These are phyloP conservation scores for Geotrichum phurueaensis DNA, from an alignment of 1,139 yeast genomes.

Conservation along the genomic window DNA sequence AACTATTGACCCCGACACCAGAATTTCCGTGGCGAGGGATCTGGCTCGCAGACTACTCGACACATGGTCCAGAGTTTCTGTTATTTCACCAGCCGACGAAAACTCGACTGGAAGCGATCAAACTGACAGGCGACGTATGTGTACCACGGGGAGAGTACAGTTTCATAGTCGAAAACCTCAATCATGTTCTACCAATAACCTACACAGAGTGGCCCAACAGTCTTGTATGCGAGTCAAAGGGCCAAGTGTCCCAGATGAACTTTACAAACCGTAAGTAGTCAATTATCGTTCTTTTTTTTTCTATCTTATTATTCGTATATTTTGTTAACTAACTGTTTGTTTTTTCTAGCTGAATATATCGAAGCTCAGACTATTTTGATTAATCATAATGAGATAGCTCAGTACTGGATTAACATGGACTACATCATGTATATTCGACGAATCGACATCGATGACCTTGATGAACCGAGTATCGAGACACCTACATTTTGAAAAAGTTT, in stretches of 20 bases:
- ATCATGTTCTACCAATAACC: constrained; percentile 20
- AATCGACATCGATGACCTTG: constrained; percentile 12
- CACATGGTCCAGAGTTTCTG: constrained; percentile 22
- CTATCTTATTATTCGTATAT: background rate
- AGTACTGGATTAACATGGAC: constrained; percentile 19
- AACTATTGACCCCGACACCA: constrained; percentile 13
- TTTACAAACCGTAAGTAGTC: constrained; percentile 23
- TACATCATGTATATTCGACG: constrained; percentile 15
- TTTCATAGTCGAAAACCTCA: constrained; percentile 27
- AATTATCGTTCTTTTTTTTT: background rate
- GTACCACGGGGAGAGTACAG: constrained; percentile 32
- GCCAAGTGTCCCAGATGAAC: constrained; percentile 26
- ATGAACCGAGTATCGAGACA: background rate
- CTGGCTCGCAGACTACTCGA: constrained; percentile 26
- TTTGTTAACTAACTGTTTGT: background rate
- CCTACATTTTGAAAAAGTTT: background rate
- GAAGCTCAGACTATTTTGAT: constrained; percentile 30
- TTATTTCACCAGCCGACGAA: constrained; percentile 25
- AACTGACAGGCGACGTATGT: constrained; percentile 30
- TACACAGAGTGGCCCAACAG: constrained; percentile 27
- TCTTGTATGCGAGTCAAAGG: constrained; percentile 24
- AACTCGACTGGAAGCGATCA: constrained; percentile 29
- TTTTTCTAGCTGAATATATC: constrained; percentile 12
- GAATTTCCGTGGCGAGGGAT: constrained; percentile 27
- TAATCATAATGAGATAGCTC: constrained; percentile 17